phyloP scores from a whole-genome alignment of 768 basidiomycete genomes.

The Suillus clintonianus region DNA sequence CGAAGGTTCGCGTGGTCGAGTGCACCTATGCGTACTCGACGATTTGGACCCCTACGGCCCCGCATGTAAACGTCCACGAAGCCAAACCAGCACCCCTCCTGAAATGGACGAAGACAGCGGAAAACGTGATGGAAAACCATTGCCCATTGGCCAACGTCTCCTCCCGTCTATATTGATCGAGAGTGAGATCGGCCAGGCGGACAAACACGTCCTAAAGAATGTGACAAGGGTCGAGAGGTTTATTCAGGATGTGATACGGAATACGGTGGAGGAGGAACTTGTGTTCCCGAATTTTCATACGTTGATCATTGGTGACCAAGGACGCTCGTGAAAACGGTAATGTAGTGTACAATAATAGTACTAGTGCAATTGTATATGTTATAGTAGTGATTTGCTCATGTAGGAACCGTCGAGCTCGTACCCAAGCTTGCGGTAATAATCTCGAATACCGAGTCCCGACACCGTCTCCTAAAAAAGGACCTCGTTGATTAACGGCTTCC shows the following conservation, averaged over 20 bases:
- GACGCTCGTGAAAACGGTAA: constrained; percentile 5
- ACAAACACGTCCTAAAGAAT: constrained; percentile 95
- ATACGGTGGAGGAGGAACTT: constrained; percentile 92
- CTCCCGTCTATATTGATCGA: constrained; percentile 90
- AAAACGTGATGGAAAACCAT: constrained; percentile 57
- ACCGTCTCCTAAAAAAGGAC: no score
- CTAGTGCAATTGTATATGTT: constrained; percentile 13
- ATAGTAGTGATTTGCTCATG: constrained; percentile 85
- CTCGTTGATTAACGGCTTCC: no score
- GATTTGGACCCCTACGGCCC: constrained; percentile 86
- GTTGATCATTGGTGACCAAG: constrained; percentile 50
- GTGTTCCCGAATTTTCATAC: constrained; percentile 98
- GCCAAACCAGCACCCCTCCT: constrained; percentile 53
- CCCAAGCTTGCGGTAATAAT: constrained; percentile 93
- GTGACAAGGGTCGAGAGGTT: constrained; percentile 94
- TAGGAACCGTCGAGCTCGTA: constrained; percentile 96
- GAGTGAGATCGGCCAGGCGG: constrained; percentile 93
- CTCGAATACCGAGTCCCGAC: no score
- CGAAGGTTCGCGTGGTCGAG: constrained; percentile 75
- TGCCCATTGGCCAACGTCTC: constrained; percentile 80
- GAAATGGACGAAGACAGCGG: constrained; percentile 64
- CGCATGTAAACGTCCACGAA: constrained; percentile 53
- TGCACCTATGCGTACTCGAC: constrained; percentile 89
- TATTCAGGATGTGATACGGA: constrained; percentile 93
- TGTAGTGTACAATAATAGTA: constrained; percentile 6